A percentile compares a stretch with the other conserved stretches of the same genome.
Conservation (phyloP, 495 filamentous ascomycete species). For the Penicillium paradoxum region DNA sequence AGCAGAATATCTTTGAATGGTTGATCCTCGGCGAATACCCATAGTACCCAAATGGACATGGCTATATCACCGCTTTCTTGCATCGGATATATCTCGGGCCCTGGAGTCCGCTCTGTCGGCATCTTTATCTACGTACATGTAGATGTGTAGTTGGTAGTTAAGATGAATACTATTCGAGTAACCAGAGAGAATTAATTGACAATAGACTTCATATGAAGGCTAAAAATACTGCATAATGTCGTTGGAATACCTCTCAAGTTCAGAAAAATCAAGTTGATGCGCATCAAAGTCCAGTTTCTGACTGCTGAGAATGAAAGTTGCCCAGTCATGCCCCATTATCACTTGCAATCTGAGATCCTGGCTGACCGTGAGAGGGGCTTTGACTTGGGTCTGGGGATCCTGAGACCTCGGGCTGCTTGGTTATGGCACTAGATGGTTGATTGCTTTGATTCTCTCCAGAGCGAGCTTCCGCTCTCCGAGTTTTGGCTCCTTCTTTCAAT, state of each 20-base stretch:
- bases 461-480: conserved; percentile 31
- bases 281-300: neutral
- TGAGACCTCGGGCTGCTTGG: conserved; percentile 7
- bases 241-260: neutral
- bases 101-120: no score
- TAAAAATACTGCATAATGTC: neutral
- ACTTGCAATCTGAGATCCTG: neutral
- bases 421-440: conserved; percentile 1
- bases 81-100: no score
- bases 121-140: no score
- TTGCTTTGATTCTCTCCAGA: conserved; percentile 13
- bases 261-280: neutral
- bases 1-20: no score
- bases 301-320: neutral
- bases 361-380: neutral
- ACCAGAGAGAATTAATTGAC: neutral
- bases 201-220: neutral
- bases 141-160: no score
- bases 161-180: no score
- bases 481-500: conserved; percentile 78
- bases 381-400: conserved; percentile 3
- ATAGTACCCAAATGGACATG: no score
- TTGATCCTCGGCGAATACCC: no score
- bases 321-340: neutral
- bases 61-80: no score